Base-by-base conservation (phyloP, 176 grass and related monocot species). In the Oryza officinalis region DNA sequence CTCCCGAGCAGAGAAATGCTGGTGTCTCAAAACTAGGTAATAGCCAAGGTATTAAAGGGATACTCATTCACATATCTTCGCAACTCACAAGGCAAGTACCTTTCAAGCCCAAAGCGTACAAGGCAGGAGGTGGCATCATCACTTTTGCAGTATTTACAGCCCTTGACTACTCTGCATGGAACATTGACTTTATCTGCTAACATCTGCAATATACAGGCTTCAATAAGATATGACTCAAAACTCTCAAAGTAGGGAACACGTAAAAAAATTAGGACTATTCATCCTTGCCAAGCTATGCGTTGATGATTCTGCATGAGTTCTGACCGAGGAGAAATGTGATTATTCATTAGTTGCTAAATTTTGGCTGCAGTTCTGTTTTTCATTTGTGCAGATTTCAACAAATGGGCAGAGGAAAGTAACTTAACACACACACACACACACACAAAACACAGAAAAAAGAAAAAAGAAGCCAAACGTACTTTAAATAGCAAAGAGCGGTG, bases 161-260 rank as follows among this genome's bases (percentile, higher is more conserved):
- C 96, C 70, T 98, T 98, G 45, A 92, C 96, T 81, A 98, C 80
- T 92, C 96, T 92, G 72, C 96, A 98, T 32, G 93, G 96, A 80
- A 98, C 60, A 71, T 85, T 98, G 63, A 98, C 87, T 61, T 88
- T 90, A 77, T 98, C 93, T 47, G 91, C 96, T 83, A 98, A 50
- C 63, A 95, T 92, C 96, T 98, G 86, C 72, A 82, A 52, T 65
- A 32, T 38, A 78, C 0, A 78, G 27, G 38, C 9, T 41, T 4
- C 22, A 73, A 2, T 87, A 41, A 44, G 63, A 69, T 78, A 69
- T 54, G 38, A 67, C 63, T 27, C 2, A 37, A 35, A 37, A 37
- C 35, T 37, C 35, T 37, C 35, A 65, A 76, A 35, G 35, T 13
- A 43, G 27, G 44, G 17, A 10, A 17, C 30, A 57, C 10, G 10